Base-by-base conservation (phyloP, 2,329 filamentous ascomycete genomes). In the Periglandula ipomoeae region DNA sequence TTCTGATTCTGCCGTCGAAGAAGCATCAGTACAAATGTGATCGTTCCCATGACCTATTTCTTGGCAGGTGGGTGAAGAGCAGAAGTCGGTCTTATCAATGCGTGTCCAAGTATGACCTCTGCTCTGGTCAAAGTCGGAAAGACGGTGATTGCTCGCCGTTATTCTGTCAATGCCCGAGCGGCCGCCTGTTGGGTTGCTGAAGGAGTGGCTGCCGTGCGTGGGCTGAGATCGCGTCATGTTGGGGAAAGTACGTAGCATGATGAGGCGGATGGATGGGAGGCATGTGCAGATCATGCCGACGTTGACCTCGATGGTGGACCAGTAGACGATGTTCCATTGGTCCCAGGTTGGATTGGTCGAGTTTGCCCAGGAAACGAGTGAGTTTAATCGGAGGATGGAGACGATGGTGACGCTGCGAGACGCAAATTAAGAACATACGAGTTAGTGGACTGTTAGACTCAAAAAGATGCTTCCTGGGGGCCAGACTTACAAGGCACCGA, bases 221-320 rank as follows among this genome's bases (percentile, higher is more conserved):
- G 20, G 19, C 4, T 37, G 19, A 7, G 32, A 45, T 7, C 43
- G 43, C 17, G 15, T 38, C 32, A 45, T 23, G 20, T 37, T 37
- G 15, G 46, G 46, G 37, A 47, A 47, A 6, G 39, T 19, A 5
- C 46, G 46, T 6, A 47, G 24, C 23, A 47, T 24, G 37, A 47
- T 32, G 37, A 47, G 46, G 4, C 46, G 35, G 13, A 47, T 9
- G 4, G 46, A 47, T 5, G 46, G 46, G 11, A 47, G 46, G 27
- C 46, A 47, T 5, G 46, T 47, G 46, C 37, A 47, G 4, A 47
- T 37, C 30, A 45, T 45, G 30, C 43, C 43, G 20, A 45, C 46
- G 17, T 47, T 47, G 46, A 47, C 46, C 24, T 47, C 46, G 46
- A 47, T 47, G n/a, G 39, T 41, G n/a, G 46, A 47, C 46, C 46